Evolutionary conservation across 2,329 filamentous ascomycete genomes (phyloP).

Genomic region (Seiridium cupressi): DNA sequence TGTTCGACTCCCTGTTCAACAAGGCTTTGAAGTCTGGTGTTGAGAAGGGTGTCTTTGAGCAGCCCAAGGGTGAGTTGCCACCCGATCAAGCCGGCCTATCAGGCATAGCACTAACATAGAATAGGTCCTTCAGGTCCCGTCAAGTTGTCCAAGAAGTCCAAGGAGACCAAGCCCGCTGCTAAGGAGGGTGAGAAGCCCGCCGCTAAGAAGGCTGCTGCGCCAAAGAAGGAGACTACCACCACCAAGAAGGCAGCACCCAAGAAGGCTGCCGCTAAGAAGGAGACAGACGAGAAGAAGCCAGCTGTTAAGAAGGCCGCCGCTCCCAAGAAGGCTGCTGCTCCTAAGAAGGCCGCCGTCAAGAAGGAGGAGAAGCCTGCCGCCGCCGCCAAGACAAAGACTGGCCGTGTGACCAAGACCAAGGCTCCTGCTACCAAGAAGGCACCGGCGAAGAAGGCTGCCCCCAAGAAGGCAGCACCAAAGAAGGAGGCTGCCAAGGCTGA

Average conservation of each 20-base stretch:
- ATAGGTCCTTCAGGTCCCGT: slow-evolving; percentile 81
- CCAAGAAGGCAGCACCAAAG: slow-evolving; percentile 34
- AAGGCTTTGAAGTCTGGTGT: slow-evolving; percentile 71
- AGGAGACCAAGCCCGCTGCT: slow-evolving; percentile 40
- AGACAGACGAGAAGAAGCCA: slow-evolving; percentile 50
- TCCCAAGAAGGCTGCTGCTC: slow-evolving; percentile 31
- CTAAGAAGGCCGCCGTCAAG: slow-evolving; percentile 41
- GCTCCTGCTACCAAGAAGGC: slow-evolving; percentile 43
- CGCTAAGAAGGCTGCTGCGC: slow-evolving; percentile 37
- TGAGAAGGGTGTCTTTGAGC: slow-evolving; percentile 81
- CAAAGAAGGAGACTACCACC: slow-evolving; percentile 38
- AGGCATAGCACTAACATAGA: slow-evolving; percentile 17
- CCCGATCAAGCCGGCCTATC: neutral
- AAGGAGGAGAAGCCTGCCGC: slow-evolving; percentile 78
- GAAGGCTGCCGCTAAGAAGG: slow-evolving; percentile 37
- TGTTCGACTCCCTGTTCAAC: slow-evolving; percentile 68
- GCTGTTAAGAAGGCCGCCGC: slow-evolving; percentile 61
- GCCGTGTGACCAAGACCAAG: slow-evolving; percentile 34
- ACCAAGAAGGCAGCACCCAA: slow-evolving; percentile 67
- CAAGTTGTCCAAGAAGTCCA: slow-evolving; percentile 83
- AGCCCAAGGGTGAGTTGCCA: slow-evolving; percentile 76
- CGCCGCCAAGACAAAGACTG: slow-evolving; percentile 45
- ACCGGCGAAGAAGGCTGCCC: slow-evolving; percentile 40
- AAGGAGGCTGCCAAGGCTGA: slow-evolving; percentile 35
- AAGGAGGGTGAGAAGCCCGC: slow-evolving; percentile 21